Evolutionary conservation across 2,329 filamentous ascomycete species (phyloP).

Genomic region (Pseudocercospora fijiensis): DNA sequence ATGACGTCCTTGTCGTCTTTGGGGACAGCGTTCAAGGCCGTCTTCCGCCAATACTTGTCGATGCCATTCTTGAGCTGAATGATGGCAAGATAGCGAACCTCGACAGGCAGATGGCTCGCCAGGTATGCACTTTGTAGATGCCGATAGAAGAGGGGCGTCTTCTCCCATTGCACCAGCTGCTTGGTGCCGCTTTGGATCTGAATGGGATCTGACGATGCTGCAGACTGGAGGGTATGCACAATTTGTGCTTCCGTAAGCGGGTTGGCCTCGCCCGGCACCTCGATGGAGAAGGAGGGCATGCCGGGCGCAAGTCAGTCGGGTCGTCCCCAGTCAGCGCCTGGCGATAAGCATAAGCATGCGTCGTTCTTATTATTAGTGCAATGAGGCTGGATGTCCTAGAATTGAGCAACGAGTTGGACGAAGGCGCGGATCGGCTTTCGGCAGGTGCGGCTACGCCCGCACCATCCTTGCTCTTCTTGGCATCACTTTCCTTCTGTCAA

Average conservation of each 20-base stretch:
- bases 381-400: not conserved
- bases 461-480: not conserved
- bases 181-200: constrained; percentile 55
- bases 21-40: constrained; percentile 63
- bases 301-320: not conserved
- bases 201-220: constrained; percentile 48
- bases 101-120: constrained; percentile 70
- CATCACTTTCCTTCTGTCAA: not conserved
- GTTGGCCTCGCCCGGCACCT: constrained; percentile 77
- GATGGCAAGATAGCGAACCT: constrained; percentile 83
- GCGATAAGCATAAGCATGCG: not conserved
- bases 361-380: not conserved
- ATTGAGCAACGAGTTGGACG: not conserved
- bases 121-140: constrained; percentile 68
- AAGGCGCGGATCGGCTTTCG: not conserved
- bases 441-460: not conserved
- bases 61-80: constrained; percentile 97
- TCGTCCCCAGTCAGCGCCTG: not conserved
- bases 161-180: constrained; percentile 55
- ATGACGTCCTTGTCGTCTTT: constrained; percentile 75
- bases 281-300: constrained; percentile 49
- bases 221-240: constrained; percentile 50
- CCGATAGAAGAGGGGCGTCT: constrained; percentile 48
- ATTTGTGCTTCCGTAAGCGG: constrained; percentile 51
- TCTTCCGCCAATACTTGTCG: constrained; percentile 88